These are phyloP conservation scores for Infundibulicybe gibba DNA, from an alignment of 768 basidiomycete species.

Conservation along the genomic window DNA sequence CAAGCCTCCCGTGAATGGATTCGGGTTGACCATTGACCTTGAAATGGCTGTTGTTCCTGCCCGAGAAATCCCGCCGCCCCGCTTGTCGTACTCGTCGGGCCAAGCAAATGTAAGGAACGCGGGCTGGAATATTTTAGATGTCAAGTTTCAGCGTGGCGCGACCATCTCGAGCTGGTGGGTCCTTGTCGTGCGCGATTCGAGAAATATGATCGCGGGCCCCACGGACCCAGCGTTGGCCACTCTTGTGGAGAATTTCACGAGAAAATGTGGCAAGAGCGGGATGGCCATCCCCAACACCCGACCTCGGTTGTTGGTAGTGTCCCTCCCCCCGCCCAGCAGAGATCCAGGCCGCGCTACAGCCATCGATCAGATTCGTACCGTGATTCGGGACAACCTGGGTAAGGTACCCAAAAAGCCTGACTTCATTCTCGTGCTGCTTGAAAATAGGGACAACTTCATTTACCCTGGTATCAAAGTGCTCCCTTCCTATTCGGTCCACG, in stretches of 20 bases:
- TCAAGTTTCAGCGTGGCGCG: constrained; percentile 61
- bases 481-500: too few relatives aligned
- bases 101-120: constrained; percentile 47
- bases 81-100: constrained; percentile 50
- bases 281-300: constrained; percentile 39
- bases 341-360: constrained; percentile 35
- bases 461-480: constrained; percentile 75
- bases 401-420: constrained; percentile 36
- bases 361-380: constrained; percentile 34
- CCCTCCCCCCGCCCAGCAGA: constrained; percentile 15
- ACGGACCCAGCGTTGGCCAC: constrained; percentile 33
- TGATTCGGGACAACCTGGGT: constrained; percentile 28
- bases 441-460: constrained; percentile 65
- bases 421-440: constrained; percentile 70
- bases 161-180: constrained; percentile 60
- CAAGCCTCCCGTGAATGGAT: constrained; percentile 41
- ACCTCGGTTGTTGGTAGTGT: constrained; percentile 33
- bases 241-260: constrained; percentile 49
- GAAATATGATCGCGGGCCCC: constrained; percentile 31
- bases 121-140: constrained; percentile 74
- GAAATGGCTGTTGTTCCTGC: constrained; percentile 65
- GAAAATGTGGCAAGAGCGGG: constrained; percentile 57
- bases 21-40: constrained; percentile 51
- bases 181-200: constrained; percentile 52
- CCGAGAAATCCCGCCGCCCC: constrained; percentile 60